Evolutionary conservation across 2,329 filamentous ascomycete species (phyloP), one percentile per base, ranked within the genome.

Genomic region (Tolypocladium nubicola): DNA sequence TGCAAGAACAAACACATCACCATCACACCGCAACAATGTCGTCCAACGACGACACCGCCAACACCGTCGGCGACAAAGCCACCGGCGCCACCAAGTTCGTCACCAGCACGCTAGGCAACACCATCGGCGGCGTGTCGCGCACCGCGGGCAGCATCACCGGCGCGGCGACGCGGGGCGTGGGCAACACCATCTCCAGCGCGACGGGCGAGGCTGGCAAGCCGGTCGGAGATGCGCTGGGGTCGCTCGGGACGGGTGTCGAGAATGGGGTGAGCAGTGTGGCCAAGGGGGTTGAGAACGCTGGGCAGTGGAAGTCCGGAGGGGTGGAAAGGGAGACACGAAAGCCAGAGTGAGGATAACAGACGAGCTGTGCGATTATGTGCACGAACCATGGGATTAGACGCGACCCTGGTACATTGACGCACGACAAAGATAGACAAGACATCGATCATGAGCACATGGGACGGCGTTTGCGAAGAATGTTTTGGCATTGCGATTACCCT

Each of bases 211-310:
- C 75, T 11, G 81, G 79, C 19, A 76, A 75, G 57, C 79, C 81
- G 1, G 64, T 85, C 1, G 82, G 82, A 9, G 78, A 85, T 62
- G 81, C 75, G 2, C 57, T 85, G 14, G 73, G 76, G 9, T 79
- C 75, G 61, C 64, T 82, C 9, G 80, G 80, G 7, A 77, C 74
- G 1, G 81, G 81, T 0, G 62, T 85, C 2, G 75, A 84, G 70
- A 72, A 74, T 50, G 83, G 79, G 1, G 68, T 75, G 41, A 71
- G 73, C 49, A 71, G 69, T 52, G 73, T 83, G 2, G 76, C 77
- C 16, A 76, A 79, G 68, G 80, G 81, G 0, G 76, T 80, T 8
- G 81, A 84, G 69, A 72, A 83, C 63, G 81, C 81, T 13, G 82
- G 82, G 3, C 69, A 83, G 65, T 83, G 80, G 80, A 80, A 79